phyloP scores from a whole-genome alignment of 805 yeast genomes.

The Cyberlindnera suaveolens region DNA sequence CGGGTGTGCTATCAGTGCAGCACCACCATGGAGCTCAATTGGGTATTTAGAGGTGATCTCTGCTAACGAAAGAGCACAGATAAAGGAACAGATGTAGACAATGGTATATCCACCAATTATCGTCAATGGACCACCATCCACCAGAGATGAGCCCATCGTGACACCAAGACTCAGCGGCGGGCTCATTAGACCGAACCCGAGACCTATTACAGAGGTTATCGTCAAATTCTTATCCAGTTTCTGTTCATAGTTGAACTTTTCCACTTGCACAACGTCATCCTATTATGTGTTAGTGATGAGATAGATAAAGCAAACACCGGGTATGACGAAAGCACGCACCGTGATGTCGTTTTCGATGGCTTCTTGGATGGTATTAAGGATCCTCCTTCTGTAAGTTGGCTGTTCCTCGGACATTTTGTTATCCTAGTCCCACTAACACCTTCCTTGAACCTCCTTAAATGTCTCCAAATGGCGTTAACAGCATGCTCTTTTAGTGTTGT shows the following conservation, averaged over 20 bases:
- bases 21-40: conserved; percentile 70
- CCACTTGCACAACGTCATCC: conserved; percentile 39
- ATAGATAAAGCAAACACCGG: background rate
- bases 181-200: conserved; percentile 77
- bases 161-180: conserved; percentile 76
- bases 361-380: conserved; percentile 15
- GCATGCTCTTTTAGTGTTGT: too few species aligned
- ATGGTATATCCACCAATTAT: conserved; percentile 70
- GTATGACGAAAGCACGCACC: background rate
- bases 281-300: background rate
- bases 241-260: conserved; percentile 69
- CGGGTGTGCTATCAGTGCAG: conserved; percentile 61
- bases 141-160: conserved; percentile 62
- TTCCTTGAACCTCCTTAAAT: too few species aligned
- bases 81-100: conserved; percentile 55
- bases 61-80: conserved; percentile 66
- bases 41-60: conserved; percentile 78
- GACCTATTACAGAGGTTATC: conserved; percentile 64
- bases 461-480: too few species aligned
- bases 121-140: conserved; percentile 74
- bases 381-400: conserved; percentile 1
- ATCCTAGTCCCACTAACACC: too few species aligned
- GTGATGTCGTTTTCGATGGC: conserved; percentile 23
- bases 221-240: conserved; percentile 63
- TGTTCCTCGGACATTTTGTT: background rate